Evolutionary conservation across 2,329 filamentous ascomycete species (phyloP).

Genomic region (Fusarium sp.): DNA sequence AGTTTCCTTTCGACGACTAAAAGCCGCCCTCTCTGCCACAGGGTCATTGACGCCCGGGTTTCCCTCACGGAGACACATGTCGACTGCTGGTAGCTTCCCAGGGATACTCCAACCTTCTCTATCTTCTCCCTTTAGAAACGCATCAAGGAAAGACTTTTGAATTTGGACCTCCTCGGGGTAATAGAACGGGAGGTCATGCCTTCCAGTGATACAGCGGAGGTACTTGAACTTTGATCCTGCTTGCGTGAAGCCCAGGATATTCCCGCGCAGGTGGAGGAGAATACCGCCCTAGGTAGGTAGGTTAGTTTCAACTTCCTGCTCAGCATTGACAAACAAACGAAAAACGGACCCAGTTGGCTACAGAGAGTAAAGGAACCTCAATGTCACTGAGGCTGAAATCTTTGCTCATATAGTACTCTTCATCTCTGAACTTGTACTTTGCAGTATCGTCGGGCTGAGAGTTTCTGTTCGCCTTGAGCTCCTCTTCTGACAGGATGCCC

Average conservation of each 20-base stretch:
- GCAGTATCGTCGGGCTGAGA: slow-evolving; percentile 52
- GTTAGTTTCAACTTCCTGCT: too few species aligned
- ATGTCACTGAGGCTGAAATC: slow-evolving; percentile 64
- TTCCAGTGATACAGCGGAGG: slow-evolving; percentile 74
- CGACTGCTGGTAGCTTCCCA: slow-evolving; percentile 70
- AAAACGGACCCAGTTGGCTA: slow-evolving; percentile 67
- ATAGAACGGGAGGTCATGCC: slow-evolving; percentile 79
- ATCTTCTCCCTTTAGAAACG: slow-evolving; percentile 76
- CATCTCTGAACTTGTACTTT: too few species aligned
- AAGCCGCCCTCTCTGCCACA: slow-evolving; percentile 63
- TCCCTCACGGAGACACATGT: slow-evolving; percentile 71
- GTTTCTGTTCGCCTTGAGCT: neutral
- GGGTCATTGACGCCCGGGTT: slow-evolving; percentile 75
- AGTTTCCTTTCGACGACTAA: slow-evolving; percentile 64
- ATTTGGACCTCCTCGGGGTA: slow-evolving; percentile 75
- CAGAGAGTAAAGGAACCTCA: slow-evolving; percentile 72
- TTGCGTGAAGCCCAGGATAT: slow-evolving; percentile 71
- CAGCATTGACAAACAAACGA: too few species aligned
- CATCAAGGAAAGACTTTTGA: slow-evolving; percentile 75
- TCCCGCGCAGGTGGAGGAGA: slow-evolving; percentile 74
- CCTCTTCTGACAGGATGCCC: neutral
- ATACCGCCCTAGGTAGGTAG: slow-evolving; percentile 66
- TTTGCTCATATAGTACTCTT: too few species aligned
- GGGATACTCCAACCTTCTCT: slow-evolving; percentile 64
- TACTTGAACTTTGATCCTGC: slow-evolving; percentile 76